Evolutionary conservation across 164 flowering plant genomes (phyloP).

Genomic region (Macadamia tetraphylla): DNA sequence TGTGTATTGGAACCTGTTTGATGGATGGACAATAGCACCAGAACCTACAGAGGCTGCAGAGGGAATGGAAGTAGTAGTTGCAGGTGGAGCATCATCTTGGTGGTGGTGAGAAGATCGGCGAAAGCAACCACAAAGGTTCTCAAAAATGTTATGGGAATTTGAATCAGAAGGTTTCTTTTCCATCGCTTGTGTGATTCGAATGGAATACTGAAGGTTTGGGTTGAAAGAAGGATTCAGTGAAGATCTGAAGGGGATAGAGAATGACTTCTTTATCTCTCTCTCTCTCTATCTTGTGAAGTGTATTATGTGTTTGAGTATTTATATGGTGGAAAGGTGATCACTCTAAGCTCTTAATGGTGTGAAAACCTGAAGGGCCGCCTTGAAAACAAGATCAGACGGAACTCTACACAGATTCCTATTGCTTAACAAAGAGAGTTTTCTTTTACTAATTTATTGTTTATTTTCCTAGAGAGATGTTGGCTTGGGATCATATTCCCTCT

Average conservation of each 20-base stretch:
- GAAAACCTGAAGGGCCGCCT: not conserved
- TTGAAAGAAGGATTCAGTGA: not conserved
- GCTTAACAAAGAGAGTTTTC: not conserved
- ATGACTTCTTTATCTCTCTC: not conserved
- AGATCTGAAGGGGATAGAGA: not conserved
- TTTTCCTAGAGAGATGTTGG: not conserved
- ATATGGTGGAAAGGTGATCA: too few species aligned
- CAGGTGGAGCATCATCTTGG: not conserved
- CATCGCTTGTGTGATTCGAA: constrained; percentile 3
- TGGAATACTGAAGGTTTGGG: not conserved
- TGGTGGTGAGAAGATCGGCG: constrained; percentile 10
- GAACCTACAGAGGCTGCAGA: too few species aligned
- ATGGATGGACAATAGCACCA: too few species aligned
- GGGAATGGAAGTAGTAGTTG: too few species aligned
- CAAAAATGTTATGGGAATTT: constrained; percentile 16
- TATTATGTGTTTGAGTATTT: too few species aligned
- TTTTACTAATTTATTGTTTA: too few species aligned
- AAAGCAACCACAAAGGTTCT: constrained; percentile 24
- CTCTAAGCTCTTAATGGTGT: too few species aligned
- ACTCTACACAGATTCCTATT: constrained; percentile 5
- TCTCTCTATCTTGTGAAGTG: too few species aligned
- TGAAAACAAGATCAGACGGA: constrained; percentile 1
- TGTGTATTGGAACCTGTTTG: too few species aligned
- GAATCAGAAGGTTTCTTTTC: constrained; percentile 6
- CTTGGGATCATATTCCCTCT: constrained; percentile 16